Evolutionary conservation across 148 eudicot genomes (phyloP).

Genomic region (Fallopia convolvulus): DNA sequence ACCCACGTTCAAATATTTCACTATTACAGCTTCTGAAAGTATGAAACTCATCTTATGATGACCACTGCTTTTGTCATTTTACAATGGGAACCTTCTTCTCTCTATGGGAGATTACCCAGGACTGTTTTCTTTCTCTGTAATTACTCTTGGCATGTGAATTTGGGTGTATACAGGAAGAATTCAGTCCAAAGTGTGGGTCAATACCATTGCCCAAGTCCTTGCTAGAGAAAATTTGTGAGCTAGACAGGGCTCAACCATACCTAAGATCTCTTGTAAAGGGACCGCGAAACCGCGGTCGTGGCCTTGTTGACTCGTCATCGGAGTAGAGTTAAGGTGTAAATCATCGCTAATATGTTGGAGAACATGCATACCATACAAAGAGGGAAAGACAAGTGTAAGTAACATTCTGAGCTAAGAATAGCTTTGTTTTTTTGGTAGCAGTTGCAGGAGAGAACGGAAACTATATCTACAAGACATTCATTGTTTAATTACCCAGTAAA

Average conservation of each 20-base stretch:
- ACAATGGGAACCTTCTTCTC: neutral
- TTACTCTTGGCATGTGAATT: neutral
- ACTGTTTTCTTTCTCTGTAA: neutral
- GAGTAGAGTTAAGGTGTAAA: neutral
- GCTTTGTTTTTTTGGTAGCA: neutral
- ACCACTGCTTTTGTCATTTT: neutral
- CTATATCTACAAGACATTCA: neutral
- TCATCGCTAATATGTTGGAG: neutral
- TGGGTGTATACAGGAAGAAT: constrained; percentile 4
- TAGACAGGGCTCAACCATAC: constrained; percentile 14
- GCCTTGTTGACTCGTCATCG: neutral
- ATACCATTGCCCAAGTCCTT: constrained; percentile 7
- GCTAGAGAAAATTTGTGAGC: constrained; percentile 15
- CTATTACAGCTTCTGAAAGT: neutral
- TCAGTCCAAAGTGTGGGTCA: neutral
- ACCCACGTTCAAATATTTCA: neutral
- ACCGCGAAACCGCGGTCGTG: neutral
- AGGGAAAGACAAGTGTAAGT: constrained; percentile 5
- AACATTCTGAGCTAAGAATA: neutral
- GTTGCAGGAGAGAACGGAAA: neutral
- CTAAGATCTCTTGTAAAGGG: constrained; percentile 3
- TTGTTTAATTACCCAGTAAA: neutral
- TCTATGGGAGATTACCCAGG: neutral
- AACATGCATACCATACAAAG: neutral
- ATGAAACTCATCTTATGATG: neutral